Conservation (phyloP, 164 flowering plant genomes). For the Aristolochia fimbriata region DNA sequence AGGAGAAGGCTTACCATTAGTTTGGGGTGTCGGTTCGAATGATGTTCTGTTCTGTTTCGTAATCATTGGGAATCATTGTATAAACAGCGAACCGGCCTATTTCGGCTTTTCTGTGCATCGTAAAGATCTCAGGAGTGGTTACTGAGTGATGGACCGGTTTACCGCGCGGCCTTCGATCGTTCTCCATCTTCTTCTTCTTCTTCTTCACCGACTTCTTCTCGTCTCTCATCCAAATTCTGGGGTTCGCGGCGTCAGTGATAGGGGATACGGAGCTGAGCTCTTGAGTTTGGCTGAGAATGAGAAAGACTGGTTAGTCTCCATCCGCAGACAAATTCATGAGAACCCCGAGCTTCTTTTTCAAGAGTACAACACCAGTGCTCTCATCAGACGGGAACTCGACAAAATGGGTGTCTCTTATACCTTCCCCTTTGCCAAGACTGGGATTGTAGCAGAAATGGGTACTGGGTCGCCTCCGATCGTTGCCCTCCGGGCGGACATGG, state of each 20-base stretch:
- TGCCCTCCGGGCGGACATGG: slow-evolving; percentile 89
- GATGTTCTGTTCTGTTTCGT: too few species aligned
- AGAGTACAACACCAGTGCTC: slow-evolving; percentile 76
- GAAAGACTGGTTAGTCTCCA: slow-evolving; percentile 55
- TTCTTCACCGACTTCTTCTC: neutral
- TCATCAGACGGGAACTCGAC: slow-evolving; percentile 57
- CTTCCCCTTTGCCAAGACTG: slow-evolving; percentile 65
- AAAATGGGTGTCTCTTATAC: slow-evolving; percentile 45
- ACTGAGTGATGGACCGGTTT: too few species aligned
- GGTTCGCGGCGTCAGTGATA: neutral
- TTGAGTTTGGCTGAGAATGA: slow-evolving; percentile 35
- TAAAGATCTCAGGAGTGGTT: too few species aligned
- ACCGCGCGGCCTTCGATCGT: too few species aligned
- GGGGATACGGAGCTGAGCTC: slow-evolving; percentile 19
- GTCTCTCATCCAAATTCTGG: neutral
- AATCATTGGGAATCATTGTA: too few species aligned
- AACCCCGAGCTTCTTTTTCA: slow-evolving; percentile 73
- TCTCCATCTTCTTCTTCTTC: neutral
- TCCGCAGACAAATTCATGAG: slow-evolving; percentile 66
- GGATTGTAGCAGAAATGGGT: slow-evolving; percentile 65
- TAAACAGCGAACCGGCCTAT: too few species aligned
- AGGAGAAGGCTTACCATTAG: too few species aligned
- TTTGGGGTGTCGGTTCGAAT: too few species aligned
- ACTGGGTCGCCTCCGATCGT: slow-evolving; percentile 59
- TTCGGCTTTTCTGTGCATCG: too few species aligned